A percentile compares a stretch with the other conserved stretches of the same genome.
phyloP scores from a whole-genome alignment of 495 filamentous ascomycete species.

The Podospora appendiculata region DNA sequence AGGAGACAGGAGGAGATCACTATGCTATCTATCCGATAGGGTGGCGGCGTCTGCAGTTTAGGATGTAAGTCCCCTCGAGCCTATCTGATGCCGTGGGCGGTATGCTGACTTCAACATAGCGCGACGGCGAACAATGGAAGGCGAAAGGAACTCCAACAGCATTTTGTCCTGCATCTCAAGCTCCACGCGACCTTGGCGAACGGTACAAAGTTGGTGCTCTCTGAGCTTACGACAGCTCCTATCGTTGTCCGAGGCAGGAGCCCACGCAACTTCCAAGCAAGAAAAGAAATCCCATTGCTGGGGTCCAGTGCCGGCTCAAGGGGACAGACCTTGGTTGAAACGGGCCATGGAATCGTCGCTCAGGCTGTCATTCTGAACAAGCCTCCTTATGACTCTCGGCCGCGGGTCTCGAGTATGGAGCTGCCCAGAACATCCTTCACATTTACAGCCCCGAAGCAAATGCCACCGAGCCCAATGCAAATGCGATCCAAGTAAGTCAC shows the following conservation, averaged over 20 bases:
- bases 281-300: slow-evolving; percentile 67
- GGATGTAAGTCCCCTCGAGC: slow-evolving; percentile 45
- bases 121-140: slow-evolving; percentile 64
- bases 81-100: not conserved
- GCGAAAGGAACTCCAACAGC: slow-evolving; percentile 72
- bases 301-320: slow-evolving; percentile 65
- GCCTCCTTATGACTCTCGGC: slow-evolving; percentile 37
- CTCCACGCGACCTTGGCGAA: slow-evolving; percentile 65
- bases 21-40: slow-evolving; percentile 84
- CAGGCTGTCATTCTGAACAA: slow-evolving; percentile 40
- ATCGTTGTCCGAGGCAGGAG: slow-evolving; percentile 74
- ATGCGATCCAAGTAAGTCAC: slow-evolving; percentile 44
- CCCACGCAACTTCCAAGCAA: slow-evolving; percentile 70
- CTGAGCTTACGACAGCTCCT: slow-evolving; percentile 64
- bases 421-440: slow-evolving; percentile 44
- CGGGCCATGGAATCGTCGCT: slow-evolving; percentile 37
- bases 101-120: slow-evolving; percentile 23
- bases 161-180: slow-evolving; percentile 70
- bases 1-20: slow-evolving; percentile 46
- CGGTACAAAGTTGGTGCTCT: slow-evolving; percentile 57
- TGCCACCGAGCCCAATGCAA: slow-evolving; percentile 43
- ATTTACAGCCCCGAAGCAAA: slow-evolving; percentile 43
- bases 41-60: slow-evolving; percentile 85
- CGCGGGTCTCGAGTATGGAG: slow-evolving; percentile 38
- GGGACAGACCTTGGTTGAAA: slow-evolving; percentile 43